phyloP scores from a whole-genome alignment of 73 alveolate genomes.

The Uronychia binucleata region DNA sequence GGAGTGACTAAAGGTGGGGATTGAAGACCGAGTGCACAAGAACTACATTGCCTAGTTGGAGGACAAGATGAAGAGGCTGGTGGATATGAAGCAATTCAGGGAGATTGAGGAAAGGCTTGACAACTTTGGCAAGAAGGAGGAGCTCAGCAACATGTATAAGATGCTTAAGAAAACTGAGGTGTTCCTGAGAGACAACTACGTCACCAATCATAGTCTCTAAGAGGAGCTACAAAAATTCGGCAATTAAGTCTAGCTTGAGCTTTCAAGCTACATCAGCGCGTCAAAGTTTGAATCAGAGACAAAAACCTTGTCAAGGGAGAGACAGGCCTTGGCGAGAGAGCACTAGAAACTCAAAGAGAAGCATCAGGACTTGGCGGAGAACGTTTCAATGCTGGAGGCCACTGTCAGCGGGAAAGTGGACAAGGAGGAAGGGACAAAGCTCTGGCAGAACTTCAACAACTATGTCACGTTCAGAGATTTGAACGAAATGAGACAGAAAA shows the following conservation, averaged over 20 bases:
- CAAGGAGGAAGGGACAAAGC: background rate
- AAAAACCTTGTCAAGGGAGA: background rate
- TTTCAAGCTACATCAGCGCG: background rate
- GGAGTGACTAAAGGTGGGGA: background rate
- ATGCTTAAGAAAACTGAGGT: background rate
- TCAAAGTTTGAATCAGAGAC: background rate
- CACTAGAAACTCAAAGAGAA: background rate
- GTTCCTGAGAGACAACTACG: background rate
- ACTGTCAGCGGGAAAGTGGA: background rate
- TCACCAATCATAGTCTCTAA: background rate
- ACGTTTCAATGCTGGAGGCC: background rate
- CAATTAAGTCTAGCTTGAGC: background rate
- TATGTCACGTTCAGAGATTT: background rate
- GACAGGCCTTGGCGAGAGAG: background rate
- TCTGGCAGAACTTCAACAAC: background rate
- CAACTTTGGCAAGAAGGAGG: background rate
- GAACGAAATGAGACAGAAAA: background rate
- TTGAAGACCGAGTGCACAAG: background rate
- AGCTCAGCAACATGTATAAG: background rate
- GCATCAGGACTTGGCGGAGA: background rate
- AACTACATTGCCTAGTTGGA: background rate
- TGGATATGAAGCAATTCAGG: background rate
- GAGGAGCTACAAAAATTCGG: background rate
- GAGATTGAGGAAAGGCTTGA: background rate
- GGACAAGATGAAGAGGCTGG: background rate